Evolutionary conservation across 176 grass and related monocot species (phyloP), one percentile per base, ranked within the genome.

Genomic region (Eragrostis curvula): DNA sequence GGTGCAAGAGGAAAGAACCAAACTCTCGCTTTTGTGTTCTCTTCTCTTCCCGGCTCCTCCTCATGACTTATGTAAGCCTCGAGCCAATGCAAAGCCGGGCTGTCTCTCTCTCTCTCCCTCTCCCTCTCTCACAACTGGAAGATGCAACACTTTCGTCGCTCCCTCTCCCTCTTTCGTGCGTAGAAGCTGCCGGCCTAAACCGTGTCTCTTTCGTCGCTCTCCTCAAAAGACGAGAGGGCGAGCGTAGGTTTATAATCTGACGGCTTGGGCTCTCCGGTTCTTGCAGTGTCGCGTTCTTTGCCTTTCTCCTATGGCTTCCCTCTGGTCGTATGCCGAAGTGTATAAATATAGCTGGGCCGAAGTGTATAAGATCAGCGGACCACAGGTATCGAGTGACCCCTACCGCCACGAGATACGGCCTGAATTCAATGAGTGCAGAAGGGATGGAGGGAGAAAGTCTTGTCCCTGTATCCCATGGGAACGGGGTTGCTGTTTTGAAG

Each of bases 341-440:
- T 79, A 72, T 91, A 78, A 78, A 81, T 84, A 77, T 75, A 59
- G 81, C 86, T 93, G 81, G 74, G 66, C 72, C 75, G n/a, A n/a
- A n/a, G n/a, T 88, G 91, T 86, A 79, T 81, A 74, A 82, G 91
- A 90, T 90, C 88, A 90, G 75, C 77, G 64, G 44, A 72, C 74
- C 89, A 78, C 59, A 67, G 59, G 78, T 57, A 45, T 63, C 18
- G 67, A 68, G 78, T 44, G 75, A 59, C 51, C 61, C 68, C 68
- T 75, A 74, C 67, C 27, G 27, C 88, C 85, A 83, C 85, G 79
- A 84, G 88, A 77, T 73, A 79, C 41, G 87, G 64, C 46, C 49
- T 51, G n/a, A 63, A 91, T 72, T 89, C 71, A 93, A 80, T 85
- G 87, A 69, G 64, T 9, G 21, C 47, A 83, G 78, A 73, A 44